Conservation (phyloP, 495 filamentous ascomycete species). For the Schizothecium vesticola region DNA sequence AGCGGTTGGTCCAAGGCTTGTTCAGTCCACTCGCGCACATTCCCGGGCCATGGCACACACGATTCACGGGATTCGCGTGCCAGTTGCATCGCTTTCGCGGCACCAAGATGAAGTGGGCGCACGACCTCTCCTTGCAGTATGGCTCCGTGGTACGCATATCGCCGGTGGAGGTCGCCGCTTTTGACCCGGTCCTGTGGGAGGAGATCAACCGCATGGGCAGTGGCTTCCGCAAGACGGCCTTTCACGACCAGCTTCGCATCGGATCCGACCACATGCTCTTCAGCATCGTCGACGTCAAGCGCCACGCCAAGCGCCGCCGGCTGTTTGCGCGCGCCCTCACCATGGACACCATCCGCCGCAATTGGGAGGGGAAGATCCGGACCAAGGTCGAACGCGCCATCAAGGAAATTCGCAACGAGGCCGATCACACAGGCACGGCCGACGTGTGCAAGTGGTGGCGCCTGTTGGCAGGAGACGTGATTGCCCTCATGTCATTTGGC, state of each 20-base stretch:
- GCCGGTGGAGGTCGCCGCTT: conserved; percentile 51
- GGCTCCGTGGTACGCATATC: conserved; percentile 51
- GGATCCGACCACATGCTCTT: conserved; percentile 14
- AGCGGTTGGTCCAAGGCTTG: conserved; percentile 42
- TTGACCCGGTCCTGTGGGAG: conserved; percentile 45
- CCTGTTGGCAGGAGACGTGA: conserved; percentile 54
- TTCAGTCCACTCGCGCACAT: conserved; percentile 46
- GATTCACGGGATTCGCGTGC: conserved; percentile 35
- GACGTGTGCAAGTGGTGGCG: conserved; percentile 55
- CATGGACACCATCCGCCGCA: conserved; percentile 7
- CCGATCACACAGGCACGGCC: neutral
- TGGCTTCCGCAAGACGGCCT: conserved; percentile 13
- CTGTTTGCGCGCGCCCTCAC: conserved; percentile 16
- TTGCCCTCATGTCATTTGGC: conserved; percentile 53
- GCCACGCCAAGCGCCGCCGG: conserved; percentile 8
- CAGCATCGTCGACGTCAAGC: conserved; percentile 7
- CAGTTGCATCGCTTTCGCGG: conserved; percentile 15
- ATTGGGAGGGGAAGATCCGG: conserved; percentile 14
- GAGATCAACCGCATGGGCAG: conserved; percentile 43
- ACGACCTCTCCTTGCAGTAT: conserved; percentile 41
- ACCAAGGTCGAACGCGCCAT: conserved; percentile 5
- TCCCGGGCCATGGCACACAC: conserved; percentile 46
- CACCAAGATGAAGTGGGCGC: conserved; percentile 7
- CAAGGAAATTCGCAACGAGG: conserved; percentile 10
- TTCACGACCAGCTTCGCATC: conserved; percentile 13